phyloP scores from a whole-genome alignment of 164 flowering plant genomes.

The Umbilicus rupestris region DNA sequence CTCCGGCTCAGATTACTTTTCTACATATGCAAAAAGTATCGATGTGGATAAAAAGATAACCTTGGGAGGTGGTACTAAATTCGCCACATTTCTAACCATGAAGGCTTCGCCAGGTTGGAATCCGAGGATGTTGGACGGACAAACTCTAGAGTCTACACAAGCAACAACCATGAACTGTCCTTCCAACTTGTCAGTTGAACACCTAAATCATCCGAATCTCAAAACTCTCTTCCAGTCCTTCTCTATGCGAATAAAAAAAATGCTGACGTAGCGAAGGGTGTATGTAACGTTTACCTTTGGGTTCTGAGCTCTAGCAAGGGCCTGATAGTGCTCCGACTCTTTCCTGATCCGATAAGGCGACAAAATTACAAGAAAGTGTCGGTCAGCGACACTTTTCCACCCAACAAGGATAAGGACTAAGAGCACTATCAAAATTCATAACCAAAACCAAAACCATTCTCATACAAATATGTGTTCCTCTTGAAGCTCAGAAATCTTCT shows the following conservation, averaged over 20 bases:
- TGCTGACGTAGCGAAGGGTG: not conserved
- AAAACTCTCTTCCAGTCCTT: not conserved
- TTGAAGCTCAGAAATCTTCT: not conserved
- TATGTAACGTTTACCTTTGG: not conserved
- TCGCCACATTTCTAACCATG: constrained; percentile 28
- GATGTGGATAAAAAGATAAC: constrained; percentile 19
- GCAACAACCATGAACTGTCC: constrained; percentile 35
- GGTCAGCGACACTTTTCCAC: not conserved
- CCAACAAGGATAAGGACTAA: too few species aligned
- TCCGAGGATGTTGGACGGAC: constrained; percentile 28
- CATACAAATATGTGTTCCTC: not conserved
- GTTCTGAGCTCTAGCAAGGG: not conserved
- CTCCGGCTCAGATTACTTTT: too few species aligned
- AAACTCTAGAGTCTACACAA: constrained; percentile 33
- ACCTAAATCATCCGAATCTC: not conserved
- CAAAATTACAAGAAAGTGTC: not conserved
- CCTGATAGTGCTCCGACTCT: not conserved
- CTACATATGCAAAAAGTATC: not conserved
- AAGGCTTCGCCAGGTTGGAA: constrained; percentile 35
- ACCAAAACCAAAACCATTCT: not conserved
- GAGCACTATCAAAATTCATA: not conserved
- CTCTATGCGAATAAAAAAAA: not conserved
- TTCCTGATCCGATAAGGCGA: not conserved
- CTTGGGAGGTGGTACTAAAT: constrained; percentile 28
- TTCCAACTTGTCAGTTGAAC: constrained; percentile 24